These are phyloP conservation scores for Fusarium drepaniforme DNA, from an alignment of 2,329 filamentous ascomycete species.

Conservation along the genomic window DNA sequence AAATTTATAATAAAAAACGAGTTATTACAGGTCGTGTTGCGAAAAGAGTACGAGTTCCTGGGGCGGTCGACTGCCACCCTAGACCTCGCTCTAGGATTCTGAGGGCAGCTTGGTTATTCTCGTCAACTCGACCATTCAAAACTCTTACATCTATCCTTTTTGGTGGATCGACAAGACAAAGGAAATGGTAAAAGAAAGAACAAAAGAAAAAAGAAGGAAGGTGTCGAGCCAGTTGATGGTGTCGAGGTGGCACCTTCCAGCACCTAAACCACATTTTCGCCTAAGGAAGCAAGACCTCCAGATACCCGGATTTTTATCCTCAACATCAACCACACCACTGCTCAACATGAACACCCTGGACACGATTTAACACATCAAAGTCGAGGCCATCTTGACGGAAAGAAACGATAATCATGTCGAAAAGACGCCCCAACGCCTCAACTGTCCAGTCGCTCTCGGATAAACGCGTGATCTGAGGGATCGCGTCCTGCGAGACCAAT, in stretches of 20 bases:
- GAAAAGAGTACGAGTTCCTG: not conserved
- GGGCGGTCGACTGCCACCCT: not conserved
- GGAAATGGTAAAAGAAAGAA: not conserved
- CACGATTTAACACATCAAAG: slow-evolving; percentile 51
- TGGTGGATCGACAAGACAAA: not conserved
- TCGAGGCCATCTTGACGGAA: slow-evolving; percentile 58
- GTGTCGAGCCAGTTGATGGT: not conserved
- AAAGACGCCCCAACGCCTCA: slow-evolving; percentile 49
- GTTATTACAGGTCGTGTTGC: not conserved
- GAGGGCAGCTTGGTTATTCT: not conserved
- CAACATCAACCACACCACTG: slow-evolving; percentile 51
- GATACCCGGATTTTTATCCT: not conserved
- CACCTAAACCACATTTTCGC: not conserved
- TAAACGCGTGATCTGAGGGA: slow-evolving; percentile 55
- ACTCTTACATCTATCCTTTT: not conserved
- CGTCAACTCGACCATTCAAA: not conserved
- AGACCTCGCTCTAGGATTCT: not conserved
- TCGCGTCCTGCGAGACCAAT: slow-evolving; percentile 55
- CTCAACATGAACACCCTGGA: slow-evolving; percentile 52
- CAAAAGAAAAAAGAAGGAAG: not conserved
- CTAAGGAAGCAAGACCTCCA: not conserved
- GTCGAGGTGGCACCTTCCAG: not conserved
- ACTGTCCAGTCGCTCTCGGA: slow-evolving; percentile 53
- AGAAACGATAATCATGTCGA: slow-evolving; percentile 59
- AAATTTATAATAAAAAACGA: not conserved